Percentiles rank a stretch among this genome's conserved stretches.
These are phyloP conservation scores for Phalaenopsis equestris DNA, from an alignment of 106 monocot genomes.

Conservation along the genomic window DNA sequence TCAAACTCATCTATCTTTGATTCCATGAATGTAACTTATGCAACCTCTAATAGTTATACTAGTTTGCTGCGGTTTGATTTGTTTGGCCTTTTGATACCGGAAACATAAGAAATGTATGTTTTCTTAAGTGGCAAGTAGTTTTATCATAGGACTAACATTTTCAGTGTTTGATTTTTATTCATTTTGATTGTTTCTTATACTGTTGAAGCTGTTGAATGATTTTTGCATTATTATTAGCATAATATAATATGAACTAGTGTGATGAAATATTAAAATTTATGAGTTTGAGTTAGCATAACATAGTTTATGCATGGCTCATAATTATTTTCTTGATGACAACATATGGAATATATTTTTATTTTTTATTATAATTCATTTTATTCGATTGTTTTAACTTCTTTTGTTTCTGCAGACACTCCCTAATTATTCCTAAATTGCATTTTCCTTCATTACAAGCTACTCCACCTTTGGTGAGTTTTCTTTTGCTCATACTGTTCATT, in stretches of 20 bases:
- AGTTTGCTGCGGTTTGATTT: background rate
- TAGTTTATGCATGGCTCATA: background rate
- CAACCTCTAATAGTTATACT: background rate
- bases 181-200: background rate
- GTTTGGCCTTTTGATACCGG: background rate
- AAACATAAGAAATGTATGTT: background rate
- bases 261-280: background rate
- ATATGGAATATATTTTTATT: background rate
- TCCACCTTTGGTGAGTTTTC: conserved; percentile 60
- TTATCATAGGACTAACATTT: background rate
- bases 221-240: background rate
- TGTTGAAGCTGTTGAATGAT: background rate
- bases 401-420: conserved; percentile 58
- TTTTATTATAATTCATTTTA: background rate
- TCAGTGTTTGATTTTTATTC: background rate
- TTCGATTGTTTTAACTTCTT: background rate
- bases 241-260: background rate
- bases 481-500: too few relatives aligned
- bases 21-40: background rate
- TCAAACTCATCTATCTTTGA: background rate
- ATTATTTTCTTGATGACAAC: background rate
- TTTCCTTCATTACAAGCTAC: conserved; percentile 60
- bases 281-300: background rate
- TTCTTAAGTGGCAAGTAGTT: background rate
- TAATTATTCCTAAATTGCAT: conserved; percentile 82